Evolutionary conservation across 352 stramenopile species (phyloP), one percentile per base, ranked within the genome.

Genomic region (Globisporangium nagaii): DNA sequence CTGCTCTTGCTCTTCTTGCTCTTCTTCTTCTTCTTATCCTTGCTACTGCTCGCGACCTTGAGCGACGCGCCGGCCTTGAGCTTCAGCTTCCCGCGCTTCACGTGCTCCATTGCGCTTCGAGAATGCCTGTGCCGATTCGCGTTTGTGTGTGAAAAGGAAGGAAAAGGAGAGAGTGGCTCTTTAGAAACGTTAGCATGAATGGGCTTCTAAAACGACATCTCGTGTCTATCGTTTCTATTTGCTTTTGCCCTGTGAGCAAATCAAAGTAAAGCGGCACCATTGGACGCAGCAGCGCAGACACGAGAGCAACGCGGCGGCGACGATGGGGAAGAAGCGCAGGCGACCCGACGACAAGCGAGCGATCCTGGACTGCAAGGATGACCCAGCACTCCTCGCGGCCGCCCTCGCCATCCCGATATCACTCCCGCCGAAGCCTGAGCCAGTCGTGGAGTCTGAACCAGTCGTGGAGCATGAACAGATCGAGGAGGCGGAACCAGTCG

Each of bases 71-170:
- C 63, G 41, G 54, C 62, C 76, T 93, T 93, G 50, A 93, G 75
- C 63, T 84, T 88, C 48, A 93, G 79, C 65, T 93, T 93, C 30
- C 83, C 83, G 32, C 83, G 73, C 69, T 90, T 89, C 25, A 91
- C 73, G 63, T 87, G 73, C 65, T 90, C 80, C 80, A 90, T 90
- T 19, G 3, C 60, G 20, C 8, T 30, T 39, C 28, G 17, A 20
- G 25, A 47, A 49, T 45, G 22, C 9, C 42, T 8, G 34, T 58
- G 49, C 57, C 17, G 19, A 24, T 4, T 17, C n/a, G 31, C 20
- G 8, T 40, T 43, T 6, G 24, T n/a, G n/a, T n/a, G 15, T 8
- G 12, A 19, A 19, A 10, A 32, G 41, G 17, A 24, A 2, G 28
- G 22, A 27, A 36, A 32, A 51, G 12, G 24, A 51, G 12, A 17